Conservation (phyloP, 1,284 basidiomycete genomes). For the Naganishia albida region DNA sequence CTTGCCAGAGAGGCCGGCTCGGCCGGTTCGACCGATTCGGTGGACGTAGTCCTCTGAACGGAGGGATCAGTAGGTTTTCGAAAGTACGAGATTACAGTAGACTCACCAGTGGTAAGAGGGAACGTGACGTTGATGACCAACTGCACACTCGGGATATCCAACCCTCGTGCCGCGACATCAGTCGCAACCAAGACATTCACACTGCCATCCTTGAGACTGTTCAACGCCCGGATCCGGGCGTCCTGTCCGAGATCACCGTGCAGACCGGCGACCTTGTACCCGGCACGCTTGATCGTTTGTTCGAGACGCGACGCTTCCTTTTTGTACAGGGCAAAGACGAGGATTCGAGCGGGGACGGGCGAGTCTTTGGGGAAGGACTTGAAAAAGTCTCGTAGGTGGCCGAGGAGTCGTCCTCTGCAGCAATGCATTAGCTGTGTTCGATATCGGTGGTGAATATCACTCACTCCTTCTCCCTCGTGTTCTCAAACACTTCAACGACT, state of each 20-base stretch:
- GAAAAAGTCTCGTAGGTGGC: slow-evolving; percentile 68
- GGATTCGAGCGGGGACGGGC: slow-evolving; percentile 65
- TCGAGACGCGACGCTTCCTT: slow-evolving; percentile 92
- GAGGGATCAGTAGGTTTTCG: background rate
- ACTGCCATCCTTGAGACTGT: slow-evolving; percentile 83
- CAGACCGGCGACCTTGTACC: slow-evolving; percentile 82
- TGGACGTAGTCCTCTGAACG: slow-evolving; percentile 79
- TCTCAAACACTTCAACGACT: slow-evolving; percentile 85
- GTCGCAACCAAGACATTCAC: slow-evolving; percentile 90
- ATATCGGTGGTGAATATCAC: slow-evolving; percentile 26
- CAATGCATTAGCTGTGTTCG: background rate
- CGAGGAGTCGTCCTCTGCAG: slow-evolving; percentile 67
- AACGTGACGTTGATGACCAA: slow-evolving; percentile 95
- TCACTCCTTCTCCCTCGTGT: slow-evolving; percentile 82
- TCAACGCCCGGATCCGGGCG: slow-evolving; percentile 81
- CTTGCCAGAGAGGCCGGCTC: slow-evolving; percentile 83
- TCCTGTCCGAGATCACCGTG: slow-evolving; percentile 92
- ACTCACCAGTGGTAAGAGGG: slow-evolving; percentile 80
- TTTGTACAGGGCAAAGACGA: slow-evolving; percentile 97
- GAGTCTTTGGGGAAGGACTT: slow-evolving; percentile 52
- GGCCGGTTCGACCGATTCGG: slow-evolving; percentile 77
- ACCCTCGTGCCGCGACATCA: slow-evolving; percentile 92
- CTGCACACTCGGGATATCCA: slow-evolving; percentile 96
- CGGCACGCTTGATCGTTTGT: slow-evolving; percentile 71
- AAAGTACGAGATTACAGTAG: background rate